Evolutionary conservation across 306 rosid genomes (phyloP), one percentile per base, ranked within the genome.

Genomic region (Begonia fuchsioides): DNA sequence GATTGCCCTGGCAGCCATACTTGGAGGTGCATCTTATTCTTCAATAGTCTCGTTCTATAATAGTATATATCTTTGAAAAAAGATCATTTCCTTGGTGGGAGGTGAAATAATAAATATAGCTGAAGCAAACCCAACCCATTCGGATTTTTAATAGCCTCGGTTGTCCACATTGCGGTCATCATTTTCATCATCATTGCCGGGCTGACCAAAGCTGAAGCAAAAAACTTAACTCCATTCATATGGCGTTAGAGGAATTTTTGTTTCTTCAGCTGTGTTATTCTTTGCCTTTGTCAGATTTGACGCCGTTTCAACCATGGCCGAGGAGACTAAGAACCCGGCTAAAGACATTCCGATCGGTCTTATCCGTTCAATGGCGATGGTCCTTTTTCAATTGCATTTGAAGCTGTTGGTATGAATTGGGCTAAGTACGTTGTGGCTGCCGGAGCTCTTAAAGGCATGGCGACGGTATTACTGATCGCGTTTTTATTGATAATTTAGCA

Each of bases 331-430:
- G 45, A 73, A 87, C 46, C 96, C 96, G 0, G 87, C 53, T 0
- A 61, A 38, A 10, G 96, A 87, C 70, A 87, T 87, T 49, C 96
- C 96, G 6, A 80, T 87, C 15, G 96, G 96, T 1, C 82, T 87
- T 1, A 82, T 87, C 0, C 86, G 86, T 0, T 87, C 96, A 4
- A 87, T 83, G 94, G 72, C 61, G 0, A 51, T 2, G 96, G 94
- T 0, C 86, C 96, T 0, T 87, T 57, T 26, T 71, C 96, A 0
- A 67, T 69, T 2, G 96, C 96, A 0, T 87, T 87, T 15, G 66
- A 62, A 43, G 73, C 71, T 0, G 94, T 83, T 0, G 96, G 96
- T 8, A 49, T 53, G 86, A 55, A 64, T 13, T 87, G 96, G 96
- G 96, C 96, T 6, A 80, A 77, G 83, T 87, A 87, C 44, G 15